Base-by-base conservation (phyloP, 2,329 filamentous ascomycete genomes). In the Cladophialophora bantiana region DNA sequence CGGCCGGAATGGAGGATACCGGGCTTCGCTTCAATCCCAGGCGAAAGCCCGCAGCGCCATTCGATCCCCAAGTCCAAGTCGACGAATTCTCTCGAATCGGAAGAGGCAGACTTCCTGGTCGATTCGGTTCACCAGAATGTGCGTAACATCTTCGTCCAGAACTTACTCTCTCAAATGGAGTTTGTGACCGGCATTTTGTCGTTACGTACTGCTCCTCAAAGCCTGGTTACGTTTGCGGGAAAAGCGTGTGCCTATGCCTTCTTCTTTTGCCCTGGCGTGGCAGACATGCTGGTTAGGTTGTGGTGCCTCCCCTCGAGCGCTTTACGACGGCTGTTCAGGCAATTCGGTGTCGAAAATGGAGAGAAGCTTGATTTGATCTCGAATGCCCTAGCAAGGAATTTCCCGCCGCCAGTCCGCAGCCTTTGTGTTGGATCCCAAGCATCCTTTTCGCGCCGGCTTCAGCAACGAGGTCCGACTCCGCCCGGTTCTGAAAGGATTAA, bases 211-310 rank as follows among this genome's bases (percentile, higher is more conserved):
- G 87, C 88, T 9, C 86, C 88, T 45, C 86, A 87, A 48, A 90
- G 88, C 72, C 78, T 93, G 66, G 91, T 97, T 65, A 90, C 90
- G 35, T 97, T 97, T 76, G 93, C 92, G 62, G 94, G 92, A 67
- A 96, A 95, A 78, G 92, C 93, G 3, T 94, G 91, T 74, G 93
- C 94, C 1, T 97, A 96, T 77, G 93, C 92, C 35, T 97, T 96
- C 78, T 95, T 94, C 80, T 97, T 96, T 74, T 94, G 92, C 34
- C 92, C 93, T 0, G 92, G 92, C 4, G 87, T 96, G 62, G 90
- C 92, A 7, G 93, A 96, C 74, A 87, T 96, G 59, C 83, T 97
- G 57, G 87, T 94, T 32, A 88, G 93, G 15, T 81, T 97, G 4
- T 97, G 94, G 93, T 88, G 87, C 42, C 83, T 92, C 20, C 87